Percentiles rank a stretch among this genome's conserved stretches.
These are phyloP conservation scores for Blastobotrys persicus DNA, from an alignment of 1,139 yeast species.

Conservation along the genomic window DNA sequence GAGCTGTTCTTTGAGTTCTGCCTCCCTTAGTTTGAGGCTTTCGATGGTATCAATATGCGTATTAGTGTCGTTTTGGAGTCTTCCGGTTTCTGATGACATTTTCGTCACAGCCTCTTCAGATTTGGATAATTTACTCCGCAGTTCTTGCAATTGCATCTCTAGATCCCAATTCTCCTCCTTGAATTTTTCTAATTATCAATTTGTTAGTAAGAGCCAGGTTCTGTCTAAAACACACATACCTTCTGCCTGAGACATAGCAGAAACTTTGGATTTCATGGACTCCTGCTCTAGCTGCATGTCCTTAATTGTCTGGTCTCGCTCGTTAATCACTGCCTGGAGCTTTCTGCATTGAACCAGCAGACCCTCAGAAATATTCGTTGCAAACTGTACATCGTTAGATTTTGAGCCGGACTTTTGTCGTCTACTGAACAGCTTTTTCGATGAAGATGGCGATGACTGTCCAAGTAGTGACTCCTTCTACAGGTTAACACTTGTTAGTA, in stretches of 20 bases:
- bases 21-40: constrained; percentile 30
- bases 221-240: constrained; percentile 26
- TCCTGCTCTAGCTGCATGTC: constrained; percentile 46
- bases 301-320: constrained; percentile 51
- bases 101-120: constrained; percentile 29
- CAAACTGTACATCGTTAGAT: constrained; percentile 68
- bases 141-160: constrained; percentile 54
- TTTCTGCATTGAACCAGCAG: constrained; percentile 75
- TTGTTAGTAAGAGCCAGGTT: no score
- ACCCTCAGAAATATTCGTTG: constrained; percentile 79
- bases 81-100: constrained; percentile 30
- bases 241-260: constrained; percentile 41
- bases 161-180: constrained; percentile 81
- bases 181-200: constrained; percentile 40
- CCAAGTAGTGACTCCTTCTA: background rate
- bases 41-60: constrained; percentile 37
- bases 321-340: constrained; percentile 54
- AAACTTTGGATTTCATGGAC: constrained; percentile 39
- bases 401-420: constrained; percentile 13
- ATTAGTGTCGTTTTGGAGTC: constrained; percentile 28
- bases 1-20: constrained; percentile 30
- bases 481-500: background rate
- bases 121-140: constrained; percentile 45
- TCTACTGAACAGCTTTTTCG: constrained; percentile 3
- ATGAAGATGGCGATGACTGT: background rate